Conservation (phyloP, 2,329 filamentous ascomycete species). For the Fusarium armeniacum region DNA sequence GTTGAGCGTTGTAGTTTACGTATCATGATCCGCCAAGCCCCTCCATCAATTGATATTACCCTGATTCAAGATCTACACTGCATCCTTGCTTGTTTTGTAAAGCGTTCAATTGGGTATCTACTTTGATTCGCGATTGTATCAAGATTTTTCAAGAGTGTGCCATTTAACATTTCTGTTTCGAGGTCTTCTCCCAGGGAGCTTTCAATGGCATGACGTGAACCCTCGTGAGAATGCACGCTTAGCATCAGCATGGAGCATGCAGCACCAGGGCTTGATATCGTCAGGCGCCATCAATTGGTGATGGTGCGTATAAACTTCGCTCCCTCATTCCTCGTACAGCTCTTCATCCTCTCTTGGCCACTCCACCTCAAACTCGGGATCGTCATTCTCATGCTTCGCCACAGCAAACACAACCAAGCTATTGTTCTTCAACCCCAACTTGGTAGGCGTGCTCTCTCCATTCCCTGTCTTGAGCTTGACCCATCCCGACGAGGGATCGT, state of each 20-base stretch:
- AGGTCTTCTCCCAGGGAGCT: not conserved
- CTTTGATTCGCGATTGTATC: not conserved
- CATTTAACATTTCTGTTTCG: not conserved
- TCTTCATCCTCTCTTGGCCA: conserved; percentile 62
- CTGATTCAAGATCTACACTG: conserved; percentile 13
- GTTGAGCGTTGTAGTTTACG: not conserved
- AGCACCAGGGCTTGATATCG: not conserved
- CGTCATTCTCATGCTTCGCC: conserved; percentile 57
- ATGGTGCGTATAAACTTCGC: rapidly evolving
- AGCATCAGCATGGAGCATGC: not conserved
- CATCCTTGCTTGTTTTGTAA: conserved; percentile 8
- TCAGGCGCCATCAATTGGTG: too few species aligned
- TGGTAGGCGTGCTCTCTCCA: conserved; percentile 57
- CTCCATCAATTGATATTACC: conserved; percentile 3
- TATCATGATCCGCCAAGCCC: not conserved
- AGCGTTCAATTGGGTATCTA: conserved; percentile 26
- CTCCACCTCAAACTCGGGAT: conserved; percentile 61
- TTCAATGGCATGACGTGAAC: not conserved
- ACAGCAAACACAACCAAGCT: conserved; percentile 66
- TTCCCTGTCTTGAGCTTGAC: conserved; percentile 58
- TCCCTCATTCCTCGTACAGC: conserved; percentile 45
- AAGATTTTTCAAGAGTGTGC: not conserved
- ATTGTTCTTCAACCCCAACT: conserved; percentile 62
- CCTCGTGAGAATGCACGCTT: too few species aligned
- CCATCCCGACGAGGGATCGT: conserved; percentile 66